Base-by-base conservation (phyloP, 192 early-diverging fungal genomes). In the Cetraspora pellucida region DNA sequence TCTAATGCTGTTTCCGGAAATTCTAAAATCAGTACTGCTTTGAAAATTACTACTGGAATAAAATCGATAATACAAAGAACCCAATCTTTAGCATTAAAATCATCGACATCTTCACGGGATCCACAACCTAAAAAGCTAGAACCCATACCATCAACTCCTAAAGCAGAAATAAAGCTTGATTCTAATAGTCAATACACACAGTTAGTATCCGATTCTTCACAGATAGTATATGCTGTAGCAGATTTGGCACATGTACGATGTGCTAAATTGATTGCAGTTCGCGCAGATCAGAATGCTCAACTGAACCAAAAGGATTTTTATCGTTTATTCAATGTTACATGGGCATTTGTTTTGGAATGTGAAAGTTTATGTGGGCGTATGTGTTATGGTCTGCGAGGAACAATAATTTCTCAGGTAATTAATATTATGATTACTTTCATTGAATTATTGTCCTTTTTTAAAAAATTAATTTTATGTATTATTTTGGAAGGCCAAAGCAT, bases 351-450 rank as follows among this genome's bases (percentile, higher is more conserved):
- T 8, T 79, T 80, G 10, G 89, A 88, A 37, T 90, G 91, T 57
- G 96, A 99, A 80, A 77, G 75, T 1, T 80, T 93, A 59, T 94
- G 94, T 78, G 92, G 93, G 61, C 87, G 92, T 43, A 93, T 93
- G 85, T 95, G 96, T 78, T 95, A 96, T 85, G 95, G 95, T 1
- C 84, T 99, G 61, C 93, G 95, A 19, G 92, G 95, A 10, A 91
- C 93, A 2, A 86, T 98, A 23, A 80, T 94, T 1, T 90, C 93
- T n/a, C 96, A 98, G 85, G 91, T 85, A 83, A 37, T 14, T 49
- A 28, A 3, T 6, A 14, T 37, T 3, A 44, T 19, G 14, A 19
- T 64, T 37, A 1, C 31, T 43, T 64, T 64, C 31, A 17, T 19
- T 43, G 27, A 60, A 25, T 25, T 60, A 0, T 60, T 25, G 19